Evolutionary conservation across 805 yeast genomes (phyloP).

Genomic region (Candida khao-thaluensis): DNA sequence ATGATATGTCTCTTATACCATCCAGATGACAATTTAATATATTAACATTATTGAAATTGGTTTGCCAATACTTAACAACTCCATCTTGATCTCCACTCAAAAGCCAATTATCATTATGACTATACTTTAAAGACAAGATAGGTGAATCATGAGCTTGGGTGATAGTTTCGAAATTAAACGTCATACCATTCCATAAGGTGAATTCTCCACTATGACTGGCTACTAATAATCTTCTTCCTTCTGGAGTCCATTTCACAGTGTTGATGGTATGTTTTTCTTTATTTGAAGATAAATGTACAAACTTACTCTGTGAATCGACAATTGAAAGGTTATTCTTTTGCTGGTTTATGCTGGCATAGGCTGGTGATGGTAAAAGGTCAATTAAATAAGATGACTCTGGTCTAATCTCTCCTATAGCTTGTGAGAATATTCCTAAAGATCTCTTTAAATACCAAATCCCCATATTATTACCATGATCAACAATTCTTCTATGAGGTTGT

Average conservation of each 20-base stretch:
- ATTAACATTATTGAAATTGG: slow-evolving; percentile 94
- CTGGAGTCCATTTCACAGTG: slow-evolving; percentile 95
- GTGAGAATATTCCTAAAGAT: slow-evolving; percentile 43
- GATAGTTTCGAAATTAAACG: slow-evolving; percentile 92
- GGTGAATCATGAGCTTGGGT: slow-evolving; percentile 98
- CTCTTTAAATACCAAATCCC: slow-evolving; percentile 57
- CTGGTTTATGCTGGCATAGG: slow-evolving; percentile 44
- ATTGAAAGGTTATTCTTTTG: slow-evolving; percentile 41
- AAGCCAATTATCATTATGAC: slow-evolving; percentile 92
- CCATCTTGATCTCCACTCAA: slow-evolving; percentile 94
- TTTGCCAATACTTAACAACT: slow-evolving; percentile 92
- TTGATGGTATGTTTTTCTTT: slow-evolving; percentile 90
- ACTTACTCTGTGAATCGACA: slow-evolving; percentile 70
- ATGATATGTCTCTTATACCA: slow-evolving; percentile 81
- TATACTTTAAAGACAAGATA: slow-evolving; percentile 72
- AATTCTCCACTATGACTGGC: slow-evolving; percentile 94
- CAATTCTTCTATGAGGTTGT: slow-evolving; percentile 62
- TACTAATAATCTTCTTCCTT: slow-evolving; percentile 85
- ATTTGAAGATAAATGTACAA: slow-evolving; percentile 87
- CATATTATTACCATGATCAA: slow-evolving; percentile 75
- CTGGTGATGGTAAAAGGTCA: slow-evolving; percentile 63
- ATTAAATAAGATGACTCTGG: slow-evolving; percentile 69
- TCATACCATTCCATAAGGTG: slow-evolving; percentile 94
- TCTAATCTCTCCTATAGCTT: slow-evolving; percentile 52
- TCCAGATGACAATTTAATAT: slow-evolving; percentile 72